phyloP scores from a whole-genome alignment of 1,139 yeast genomes.

The Yamadazyma triangularis region DNA sequence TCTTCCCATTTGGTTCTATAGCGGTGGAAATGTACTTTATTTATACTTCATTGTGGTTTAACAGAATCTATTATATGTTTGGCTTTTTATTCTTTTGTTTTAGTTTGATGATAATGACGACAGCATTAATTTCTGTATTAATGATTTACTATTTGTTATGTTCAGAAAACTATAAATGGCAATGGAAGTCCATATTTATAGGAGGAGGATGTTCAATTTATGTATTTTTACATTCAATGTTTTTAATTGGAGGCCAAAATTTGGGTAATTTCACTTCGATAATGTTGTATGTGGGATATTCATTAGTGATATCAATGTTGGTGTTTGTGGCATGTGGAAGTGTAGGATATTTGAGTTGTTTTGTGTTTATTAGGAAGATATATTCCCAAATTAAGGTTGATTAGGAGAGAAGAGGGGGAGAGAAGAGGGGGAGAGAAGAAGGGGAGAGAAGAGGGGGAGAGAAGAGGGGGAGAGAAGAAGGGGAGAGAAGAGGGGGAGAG shows the following conservation, averaged over 20 bases:
- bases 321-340: slow-evolving; percentile 85
- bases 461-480: too few species aligned
- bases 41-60: slow-evolving; percentile 89
- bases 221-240: slow-evolving; percentile 77
- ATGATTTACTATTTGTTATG: slow-evolving; percentile 83
- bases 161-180: slow-evolving; percentile 94
- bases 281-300: slow-evolving; percentile 83
- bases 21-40: slow-evolving; percentile 91
- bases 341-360: slow-evolving; percentile 74
- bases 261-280: slow-evolving; percentile 75
- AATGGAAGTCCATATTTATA: slow-evolving; percentile 85
- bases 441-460: too few species aligned
- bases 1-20: slow-evolving; percentile 92
- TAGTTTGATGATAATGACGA: slow-evolving; percentile 73
- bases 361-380: slow-evolving; percentile 73
- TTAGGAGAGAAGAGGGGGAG: too few species aligned
- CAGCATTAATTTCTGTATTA: slow-evolving; percentile 74
- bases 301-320: slow-evolving; percentile 62
- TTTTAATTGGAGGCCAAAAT: slow-evolving; percentile 60
- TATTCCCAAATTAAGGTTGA: slow-evolving; percentile 87
- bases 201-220: slow-evolving; percentile 90
- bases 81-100: slow-evolving; percentile 92
- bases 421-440: too few species aligned
- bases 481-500: too few species aligned
- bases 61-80: slow-evolving; percentile 92